phyloP scores from a whole-genome alignment of 2,329 filamentous ascomycete genomes.

The Monosporascus sp. region DNA sequence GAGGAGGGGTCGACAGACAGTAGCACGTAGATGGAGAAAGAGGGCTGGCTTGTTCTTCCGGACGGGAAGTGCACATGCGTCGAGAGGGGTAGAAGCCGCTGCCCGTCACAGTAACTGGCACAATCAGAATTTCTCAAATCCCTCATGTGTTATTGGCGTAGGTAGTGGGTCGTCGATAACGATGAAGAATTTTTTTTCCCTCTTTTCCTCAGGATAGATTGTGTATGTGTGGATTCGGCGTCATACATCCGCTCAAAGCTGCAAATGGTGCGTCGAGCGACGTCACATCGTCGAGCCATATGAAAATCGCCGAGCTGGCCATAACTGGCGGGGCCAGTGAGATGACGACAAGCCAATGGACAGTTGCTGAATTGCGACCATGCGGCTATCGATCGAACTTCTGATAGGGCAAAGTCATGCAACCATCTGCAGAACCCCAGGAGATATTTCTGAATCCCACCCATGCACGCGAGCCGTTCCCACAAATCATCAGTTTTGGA shows the following conservation, averaged over 20 bases:
- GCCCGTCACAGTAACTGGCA: no score
- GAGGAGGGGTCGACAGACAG: no score
- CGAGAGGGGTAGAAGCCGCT: no score
- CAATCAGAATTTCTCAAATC: no score
- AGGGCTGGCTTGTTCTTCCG: no score
- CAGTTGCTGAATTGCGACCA: constrained; percentile 17
- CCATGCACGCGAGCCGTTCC: neutral
- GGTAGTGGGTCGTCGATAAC: no score
- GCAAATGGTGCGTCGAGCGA: constrained; percentile 10
- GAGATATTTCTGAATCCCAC: constrained; percentile 4
- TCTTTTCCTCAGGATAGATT: no score
- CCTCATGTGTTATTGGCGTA: no score
- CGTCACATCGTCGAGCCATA: constrained; percentile 13
- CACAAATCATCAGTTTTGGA: neutral
- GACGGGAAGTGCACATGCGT: no score
- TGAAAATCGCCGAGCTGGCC: constrained; percentile 6
- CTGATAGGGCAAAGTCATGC: constrained; percentile 17
- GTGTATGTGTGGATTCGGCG: neutral
- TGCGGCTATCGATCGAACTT: constrained; percentile 25
- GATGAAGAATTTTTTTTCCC: no score
- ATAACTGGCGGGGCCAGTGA: constrained; percentile 19
- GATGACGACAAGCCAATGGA: constrained; percentile 24
- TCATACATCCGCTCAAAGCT: constrained; percentile 7
- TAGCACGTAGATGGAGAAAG: no score
- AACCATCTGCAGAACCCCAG: constrained; percentile 13